Base-by-base conservation (phyloP, 164 flowering plant genomes). In the Dillenia suffruticosa region DNA sequence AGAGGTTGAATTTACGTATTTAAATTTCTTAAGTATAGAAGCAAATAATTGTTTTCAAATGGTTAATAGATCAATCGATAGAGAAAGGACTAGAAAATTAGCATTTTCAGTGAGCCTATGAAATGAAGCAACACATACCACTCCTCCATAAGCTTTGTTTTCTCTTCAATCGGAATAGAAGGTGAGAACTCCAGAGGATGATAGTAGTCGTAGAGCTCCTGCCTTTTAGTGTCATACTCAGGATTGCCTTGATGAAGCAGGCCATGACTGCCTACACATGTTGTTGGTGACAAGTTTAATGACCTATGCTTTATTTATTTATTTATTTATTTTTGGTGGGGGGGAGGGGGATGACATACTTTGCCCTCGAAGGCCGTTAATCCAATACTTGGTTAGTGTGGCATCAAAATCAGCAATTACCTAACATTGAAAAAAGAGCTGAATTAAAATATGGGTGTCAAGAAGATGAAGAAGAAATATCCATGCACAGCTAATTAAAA, bases 331-430 rank as follows among this genome's bases (percentile, higher is more conserved):
- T 19, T 19, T 19, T 19, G 22, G 22, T 1, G 22, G 22, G 22
- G 22, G 22, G 22, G 1, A 19, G 32, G 32, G 32, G 5, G 53
- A 9, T n/a, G 49, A 80, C 95, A 72, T 79, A 94, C 97, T 83
- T 54, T 84, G 86, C 55, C 98, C 98, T 51, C 95, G 82, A 26
- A 64, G 32, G 10, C 98, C 97, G 71, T 94, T 78, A 26, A 87
- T 54, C 84, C 87, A 79, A 63, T 84, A 94, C 72, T 72, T 82
- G 2, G 97, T 94, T 66, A 94, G 70, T 44, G 98, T 94, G 14
- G 80, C 88, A 79, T 90, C 97, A 76, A 94, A 94, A 77, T 94
- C 98, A 10, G 89, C 97, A 77, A 90, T 87, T 12, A 93, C 90
- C 97, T 93, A 62, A 49, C 12, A 66, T 50, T 69, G 32, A 8